These are phyloP conservation scores for Corchorus olitorius DNA, from an alignment of 345 rosid genomes.

Conservation along the genomic window DNA sequence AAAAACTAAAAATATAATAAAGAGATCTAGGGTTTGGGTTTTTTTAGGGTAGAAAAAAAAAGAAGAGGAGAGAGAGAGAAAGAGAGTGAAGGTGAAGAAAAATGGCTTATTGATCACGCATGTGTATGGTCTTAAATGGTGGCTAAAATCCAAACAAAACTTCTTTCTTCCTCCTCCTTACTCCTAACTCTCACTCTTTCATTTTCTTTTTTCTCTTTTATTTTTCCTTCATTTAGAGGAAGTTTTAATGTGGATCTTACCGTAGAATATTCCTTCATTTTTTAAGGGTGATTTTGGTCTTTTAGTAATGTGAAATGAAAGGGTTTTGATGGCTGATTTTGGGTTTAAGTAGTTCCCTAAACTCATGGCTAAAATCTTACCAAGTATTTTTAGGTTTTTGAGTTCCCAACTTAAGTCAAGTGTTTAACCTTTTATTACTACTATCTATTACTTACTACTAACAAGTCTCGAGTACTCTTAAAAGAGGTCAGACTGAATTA, in stretches of 20 bases:
- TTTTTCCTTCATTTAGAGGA: background rate
- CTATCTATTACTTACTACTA: too few species aligned
- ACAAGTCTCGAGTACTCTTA: too few species aligned
- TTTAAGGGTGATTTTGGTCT: background rate
- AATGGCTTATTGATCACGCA: conserved; percentile 49
- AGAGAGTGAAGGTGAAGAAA: conserved; percentile 31
- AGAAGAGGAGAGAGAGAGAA: background rate
- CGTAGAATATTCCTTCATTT: background rate
- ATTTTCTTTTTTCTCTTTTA: background rate
- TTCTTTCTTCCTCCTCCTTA: background rate
- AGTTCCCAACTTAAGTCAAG: too few species aligned
- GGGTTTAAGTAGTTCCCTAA: too few species aligned
- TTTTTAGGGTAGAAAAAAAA: background rate
- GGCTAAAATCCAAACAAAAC: conserved; percentile 24
- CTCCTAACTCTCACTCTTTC: background rate
- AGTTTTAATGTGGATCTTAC: too few species aligned
- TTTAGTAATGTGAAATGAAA: background rate
- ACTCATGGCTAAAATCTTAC: too few species aligned
- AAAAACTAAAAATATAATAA: background rate
- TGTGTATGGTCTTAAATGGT: conserved; percentile 39
- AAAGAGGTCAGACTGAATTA: too few species aligned
- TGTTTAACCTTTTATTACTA: too few species aligned
- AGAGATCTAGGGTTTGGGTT: conserved; percentile 50
- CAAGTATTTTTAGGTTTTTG: too few species aligned
- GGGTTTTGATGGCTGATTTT: too few species aligned